A percentile compares a stretch with the other conserved stretches of the same genome.
Evolutionary conservation across 202 grass and related monocot genomes (phyloP).

Genomic region (Setaria italica): DNA sequence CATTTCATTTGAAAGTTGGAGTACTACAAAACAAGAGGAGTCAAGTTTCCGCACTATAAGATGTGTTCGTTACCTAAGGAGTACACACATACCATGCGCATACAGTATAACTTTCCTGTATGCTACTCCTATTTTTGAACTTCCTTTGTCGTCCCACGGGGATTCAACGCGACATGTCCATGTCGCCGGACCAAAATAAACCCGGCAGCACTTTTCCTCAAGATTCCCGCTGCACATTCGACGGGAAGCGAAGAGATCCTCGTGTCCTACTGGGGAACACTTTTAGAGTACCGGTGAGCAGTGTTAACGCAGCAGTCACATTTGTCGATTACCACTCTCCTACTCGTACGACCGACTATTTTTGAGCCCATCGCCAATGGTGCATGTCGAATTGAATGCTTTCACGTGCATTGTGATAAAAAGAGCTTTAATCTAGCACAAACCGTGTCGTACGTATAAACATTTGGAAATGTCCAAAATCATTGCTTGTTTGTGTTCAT

Average conservation of each 20-base stretch:
- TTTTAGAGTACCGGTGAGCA: not conserved
- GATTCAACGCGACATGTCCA: not conserved
- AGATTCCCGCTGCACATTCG: not conserved
- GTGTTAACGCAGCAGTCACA: not conserved
- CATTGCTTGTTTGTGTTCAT: not conserved
- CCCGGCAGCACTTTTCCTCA: not conserved
- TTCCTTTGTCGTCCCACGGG: not conserved
- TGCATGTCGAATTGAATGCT: not conserved
- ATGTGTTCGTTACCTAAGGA: not conserved
- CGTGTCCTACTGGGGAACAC: not conserved
- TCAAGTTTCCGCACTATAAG: not conserved
- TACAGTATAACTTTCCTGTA: not conserved
- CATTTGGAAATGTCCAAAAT: not conserved
- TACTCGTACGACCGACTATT: not conserved
- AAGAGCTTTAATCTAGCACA: not conserved
- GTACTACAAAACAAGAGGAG: not conserved
- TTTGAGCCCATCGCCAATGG: not conserved
- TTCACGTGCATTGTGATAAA: not conserved
- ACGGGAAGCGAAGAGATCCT: not conserved
- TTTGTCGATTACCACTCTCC: not conserved
- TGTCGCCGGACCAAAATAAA: slow-evolving; percentile 1
- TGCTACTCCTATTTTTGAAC: not conserved
- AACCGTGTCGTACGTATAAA: not conserved
- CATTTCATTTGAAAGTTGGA: not conserved
- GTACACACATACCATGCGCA: not conserved